Base-by-base conservation (phyloP, 129 eudicot species). In the Lonicera japonica region DNA sequence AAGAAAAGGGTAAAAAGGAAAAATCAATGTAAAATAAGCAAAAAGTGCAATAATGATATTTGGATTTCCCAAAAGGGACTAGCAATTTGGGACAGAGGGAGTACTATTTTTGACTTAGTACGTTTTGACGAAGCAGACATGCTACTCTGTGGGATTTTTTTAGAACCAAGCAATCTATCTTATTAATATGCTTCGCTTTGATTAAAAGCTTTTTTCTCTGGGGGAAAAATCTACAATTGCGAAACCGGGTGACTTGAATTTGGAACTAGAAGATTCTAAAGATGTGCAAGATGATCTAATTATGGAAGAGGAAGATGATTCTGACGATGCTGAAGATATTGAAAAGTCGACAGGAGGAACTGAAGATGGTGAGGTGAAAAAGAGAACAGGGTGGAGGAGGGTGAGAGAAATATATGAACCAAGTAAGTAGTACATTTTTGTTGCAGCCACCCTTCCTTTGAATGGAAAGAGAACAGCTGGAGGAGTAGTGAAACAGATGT, bases 91-190 rank as follows among this genome's bases (percentile, higher is more conserved):
- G n/a, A n/a, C n/a, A n/a, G n/a, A n/a, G n/a, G n/a, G n/a, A n/a
- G n/a, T n/a, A n/a, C 6, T 29, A 29, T 29, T 29, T 29, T 38
- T 1, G 17, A 63, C 25, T 58, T 63, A 62, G 21, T 74, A 91
- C 96, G 98, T 92, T 59, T 92, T 63, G 99, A 92, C 70, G 99
- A 92, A 79, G 99, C 99, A 46, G 99, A 87, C 75, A 72, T 92
- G 95, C 82, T 92, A 23, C 85, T 92, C 29, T 92, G 96, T 45
- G 96, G 99, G 51, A 85, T 96, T 65, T 92, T n/a, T 88, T 64
- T 96, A 92, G 78, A 92, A 92, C 88, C 96, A 92, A 75, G 89
- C 85, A 41, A 79, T 88, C 58, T 95, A 91, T 55, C 96, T 92
- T 60, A 92, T 92, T 68, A 80, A 92, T 74, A 85, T 92, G 95